Conservation (phyloP, 83 land plant species). For the Picea engelmannii region DNA sequence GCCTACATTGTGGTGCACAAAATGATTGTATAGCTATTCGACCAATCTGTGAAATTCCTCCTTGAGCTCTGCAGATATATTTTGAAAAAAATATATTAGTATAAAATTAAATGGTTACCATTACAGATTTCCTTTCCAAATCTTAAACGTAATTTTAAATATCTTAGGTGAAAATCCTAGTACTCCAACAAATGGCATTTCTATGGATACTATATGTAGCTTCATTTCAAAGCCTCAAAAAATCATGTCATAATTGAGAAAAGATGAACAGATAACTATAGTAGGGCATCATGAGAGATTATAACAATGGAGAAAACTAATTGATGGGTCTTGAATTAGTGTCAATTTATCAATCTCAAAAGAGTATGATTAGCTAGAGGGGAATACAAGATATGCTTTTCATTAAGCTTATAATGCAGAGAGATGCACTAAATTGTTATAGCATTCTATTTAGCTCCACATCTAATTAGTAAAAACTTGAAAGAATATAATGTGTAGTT, state of each 20-base stretch:
- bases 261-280: not conserved
- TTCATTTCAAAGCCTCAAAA: not conserved
- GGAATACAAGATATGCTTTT: not conserved
- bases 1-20: conserved; percentile 82
- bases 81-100: not conserved
- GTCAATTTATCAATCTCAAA: conserved; percentile 1
- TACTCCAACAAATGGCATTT: not conserved
- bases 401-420: not conserved
- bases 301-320: conserved; percentile 1
- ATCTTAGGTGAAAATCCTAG: not conserved
- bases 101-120: not conserved
- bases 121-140: not conserved
- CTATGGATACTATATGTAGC: not conserved
- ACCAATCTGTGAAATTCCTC: conserved; percentile 33
- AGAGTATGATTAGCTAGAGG: not conserved
- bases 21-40: conserved; percentile 89
- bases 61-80: conserved; percentile 36
- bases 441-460: not conserved
- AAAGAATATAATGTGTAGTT: no score
- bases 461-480: no score
- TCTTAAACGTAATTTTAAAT: not conserved
- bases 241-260: not conserved
- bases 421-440: not conserved
- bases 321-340: not conserved
- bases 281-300: not conserved